These are phyloP conservation scores for Phanerochaete sordida DNA, from an alignment of 768 basidiomycete genomes.

Conservation along the genomic window DNA sequence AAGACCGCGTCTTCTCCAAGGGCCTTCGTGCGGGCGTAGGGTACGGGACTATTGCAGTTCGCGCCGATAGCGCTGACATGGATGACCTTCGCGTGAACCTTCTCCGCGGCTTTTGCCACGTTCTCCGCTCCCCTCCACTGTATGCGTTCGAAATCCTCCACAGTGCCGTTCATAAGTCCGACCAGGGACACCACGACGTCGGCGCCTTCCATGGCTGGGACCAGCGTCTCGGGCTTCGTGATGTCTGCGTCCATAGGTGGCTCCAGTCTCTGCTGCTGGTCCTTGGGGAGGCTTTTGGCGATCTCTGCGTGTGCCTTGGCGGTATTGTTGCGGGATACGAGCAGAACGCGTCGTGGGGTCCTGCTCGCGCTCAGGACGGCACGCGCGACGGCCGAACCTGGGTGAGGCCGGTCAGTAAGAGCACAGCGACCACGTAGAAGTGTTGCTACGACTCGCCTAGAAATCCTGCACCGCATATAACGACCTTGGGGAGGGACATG, in stretches of 20 bases:
- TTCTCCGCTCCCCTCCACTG: conserved; percentile 68
- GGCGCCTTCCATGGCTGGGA: conserved; percentile 50
- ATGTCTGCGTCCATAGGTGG: conserved; percentile 50
- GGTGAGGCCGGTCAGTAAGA: background rate
- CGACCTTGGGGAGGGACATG: conserved; percentile 34
- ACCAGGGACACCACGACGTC: conserved; percentile 64
- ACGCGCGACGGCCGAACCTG: conserved; percentile 60
- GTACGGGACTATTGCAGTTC: conserved; percentile 50
- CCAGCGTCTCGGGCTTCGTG: conserved; percentile 45
- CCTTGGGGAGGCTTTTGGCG: conserved; percentile 21
- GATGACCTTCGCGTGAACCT: conserved; percentile 53
- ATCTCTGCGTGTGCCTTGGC: conserved; percentile 34
- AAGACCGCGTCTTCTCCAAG: conserved; percentile 56
- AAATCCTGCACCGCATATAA: conserved; percentile 49
- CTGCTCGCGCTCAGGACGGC: conserved; percentile 35
- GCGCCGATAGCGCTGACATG: conserved; percentile 78
- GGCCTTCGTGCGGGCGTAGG: conserved; percentile 61
- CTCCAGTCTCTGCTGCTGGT: conserved; percentile 34
- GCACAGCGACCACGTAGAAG: background rate
- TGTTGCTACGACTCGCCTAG: conserved; percentile 2
- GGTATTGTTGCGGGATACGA: conserved; percentile 57
- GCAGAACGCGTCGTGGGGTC: conserved; percentile 43
- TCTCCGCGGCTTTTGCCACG: conserved; percentile 51
- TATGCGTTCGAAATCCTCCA: conserved; percentile 52
- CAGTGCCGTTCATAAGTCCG: conserved; percentile 59